Conservation (phyloP, 495 filamentous ascomycete genomes). For the Lasiosphaeria ovina region DNA sequence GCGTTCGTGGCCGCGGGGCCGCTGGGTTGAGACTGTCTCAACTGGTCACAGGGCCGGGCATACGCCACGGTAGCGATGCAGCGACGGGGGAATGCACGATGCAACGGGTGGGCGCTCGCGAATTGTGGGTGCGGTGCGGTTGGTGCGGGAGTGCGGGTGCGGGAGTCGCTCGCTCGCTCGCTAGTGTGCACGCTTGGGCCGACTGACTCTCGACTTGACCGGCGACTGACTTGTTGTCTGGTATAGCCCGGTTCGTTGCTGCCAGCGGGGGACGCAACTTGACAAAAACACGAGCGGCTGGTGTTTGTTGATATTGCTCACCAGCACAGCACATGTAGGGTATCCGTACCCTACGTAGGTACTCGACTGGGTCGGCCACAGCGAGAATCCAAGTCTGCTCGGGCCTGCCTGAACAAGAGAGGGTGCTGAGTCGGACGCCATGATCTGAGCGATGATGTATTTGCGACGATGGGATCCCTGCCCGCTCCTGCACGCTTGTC, state of each 20-base stretch:
- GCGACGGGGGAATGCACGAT: neutral
- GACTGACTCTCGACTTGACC: too few species aligned
- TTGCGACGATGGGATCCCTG: conserved; percentile 22
- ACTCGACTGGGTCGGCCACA: neutral
- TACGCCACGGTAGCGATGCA: conserved; percentile 10
- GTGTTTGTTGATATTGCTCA: too few species aligned
- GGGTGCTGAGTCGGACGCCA: conserved; percentile 1
- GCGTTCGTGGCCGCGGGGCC: neutral
- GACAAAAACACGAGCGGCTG: too few species aligned
- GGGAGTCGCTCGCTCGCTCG: too few species aligned
- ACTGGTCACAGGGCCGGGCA: conserved; percentile 16
- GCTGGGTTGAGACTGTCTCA: conserved; percentile 23
- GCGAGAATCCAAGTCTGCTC: neutral
- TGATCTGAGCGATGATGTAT: conserved; percentile 28
- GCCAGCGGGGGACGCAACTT: too few species aligned
- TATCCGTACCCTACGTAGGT: too few species aligned
- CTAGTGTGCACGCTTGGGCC: too few species aligned
- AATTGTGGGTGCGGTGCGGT: neutral
- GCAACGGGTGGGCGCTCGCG: neutral
- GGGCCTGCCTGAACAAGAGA: conserved; percentile 3
- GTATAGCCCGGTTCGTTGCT: too few species aligned
- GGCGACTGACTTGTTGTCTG: too few species aligned
- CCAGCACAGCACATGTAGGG: too few species aligned
- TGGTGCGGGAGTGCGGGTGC: too few species aligned
- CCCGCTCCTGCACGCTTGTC: conserved; percentile 1